These are phyloP conservation scores for Apiotrichum sp. DNA, from an alignment of 1,284 basidiomycete species.

Conservation along the genomic window DNA sequence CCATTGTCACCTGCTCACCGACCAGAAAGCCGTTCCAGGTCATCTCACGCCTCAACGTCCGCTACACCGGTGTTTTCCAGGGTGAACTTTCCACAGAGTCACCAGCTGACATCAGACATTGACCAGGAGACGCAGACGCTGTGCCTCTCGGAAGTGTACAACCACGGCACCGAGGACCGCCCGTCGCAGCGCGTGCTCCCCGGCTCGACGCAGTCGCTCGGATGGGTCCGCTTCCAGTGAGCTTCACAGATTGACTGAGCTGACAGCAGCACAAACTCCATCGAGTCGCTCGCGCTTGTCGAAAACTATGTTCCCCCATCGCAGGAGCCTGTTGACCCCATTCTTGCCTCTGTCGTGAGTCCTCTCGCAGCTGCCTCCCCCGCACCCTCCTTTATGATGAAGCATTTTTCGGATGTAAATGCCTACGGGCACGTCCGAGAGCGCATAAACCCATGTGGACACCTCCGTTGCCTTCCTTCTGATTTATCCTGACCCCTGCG, in stretches of 20 bases:
- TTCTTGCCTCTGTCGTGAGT: slow-evolving; percentile 43
- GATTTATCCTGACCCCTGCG: slow-evolving; percentile 13
- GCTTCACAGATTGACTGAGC: slow-evolving; percentile 37
- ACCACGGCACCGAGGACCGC: slow-evolving; percentile 43
- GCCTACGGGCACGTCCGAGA: slow-evolving; percentile 40
- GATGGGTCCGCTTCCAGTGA: slow-evolving; percentile 69
- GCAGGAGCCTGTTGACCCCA: slow-evolving; percentile 31
- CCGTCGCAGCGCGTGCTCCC: slow-evolving; percentile 29
- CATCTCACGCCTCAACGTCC: slow-evolving; percentile 39
- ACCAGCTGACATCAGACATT: slow-evolving; percentile 20
- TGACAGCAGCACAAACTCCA: slow-evolving; percentile 38
- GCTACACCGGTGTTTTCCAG: slow-evolving; percentile 44
- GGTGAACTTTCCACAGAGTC: not conserved
- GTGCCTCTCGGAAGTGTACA: slow-evolving; percentile 42
- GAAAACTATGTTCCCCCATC: slow-evolving; percentile 40
- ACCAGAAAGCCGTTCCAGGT: slow-evolving; percentile 44
- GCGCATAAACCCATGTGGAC: slow-evolving; percentile 46
- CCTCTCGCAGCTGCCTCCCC: not conserved
- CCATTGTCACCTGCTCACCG: not conserved
- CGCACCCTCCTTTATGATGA: slow-evolving; percentile 35
- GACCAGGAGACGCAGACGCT: slow-evolving; percentile 41
- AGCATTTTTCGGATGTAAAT: slow-evolving; percentile 42
- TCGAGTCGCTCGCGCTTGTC: slow-evolving; percentile 38
- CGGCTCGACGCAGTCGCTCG: slow-evolving; percentile 29
- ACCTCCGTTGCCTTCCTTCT: slow-evolving; percentile 48